Conservation (phyloP, 352 stramenopile genomes). For the Pythium aristosporum region DNA sequence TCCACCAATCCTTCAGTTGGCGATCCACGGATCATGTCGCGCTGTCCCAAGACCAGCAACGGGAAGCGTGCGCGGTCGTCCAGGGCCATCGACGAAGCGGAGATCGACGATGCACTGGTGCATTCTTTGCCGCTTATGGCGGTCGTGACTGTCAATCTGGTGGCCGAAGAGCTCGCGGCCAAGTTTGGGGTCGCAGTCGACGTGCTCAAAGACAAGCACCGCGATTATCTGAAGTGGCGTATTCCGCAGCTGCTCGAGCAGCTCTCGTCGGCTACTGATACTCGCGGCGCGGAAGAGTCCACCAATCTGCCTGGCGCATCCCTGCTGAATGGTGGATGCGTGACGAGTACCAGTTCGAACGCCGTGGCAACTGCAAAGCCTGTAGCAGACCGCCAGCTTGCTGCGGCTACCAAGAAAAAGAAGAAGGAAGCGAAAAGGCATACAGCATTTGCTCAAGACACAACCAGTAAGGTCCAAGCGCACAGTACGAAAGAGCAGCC, state of each 20-base stretch:
- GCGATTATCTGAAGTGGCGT: background rate
- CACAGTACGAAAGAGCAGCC: no score
- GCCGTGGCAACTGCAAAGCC: no score
- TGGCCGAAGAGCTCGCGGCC: background rate
- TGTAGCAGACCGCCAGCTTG: no score
- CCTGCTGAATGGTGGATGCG: no score
- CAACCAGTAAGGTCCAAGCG: no score
- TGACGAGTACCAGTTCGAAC: no score
- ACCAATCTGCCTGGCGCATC: no score
- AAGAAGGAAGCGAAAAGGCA: no score
- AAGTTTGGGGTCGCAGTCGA: slow-evolving; percentile 5
- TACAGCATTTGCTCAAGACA: no score
- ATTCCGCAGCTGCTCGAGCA: background rate
- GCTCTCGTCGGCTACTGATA: background rate
- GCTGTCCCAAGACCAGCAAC: background rate
- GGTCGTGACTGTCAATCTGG: background rate
- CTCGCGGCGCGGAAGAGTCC: background rate
- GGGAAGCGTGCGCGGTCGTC: background rate
- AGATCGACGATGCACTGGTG: slow-evolving; percentile 1
- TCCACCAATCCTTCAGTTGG: background rate
- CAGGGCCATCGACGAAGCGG: background rate
- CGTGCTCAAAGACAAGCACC: background rate
- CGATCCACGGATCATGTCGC: background rate
- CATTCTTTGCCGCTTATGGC: slow-evolving; percentile 1
- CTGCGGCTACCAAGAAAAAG: no score